Evolutionary conservation across 2,329 filamentous ascomycete genomes (phyloP).

Genomic region (Trichoderma sp.): DNA sequence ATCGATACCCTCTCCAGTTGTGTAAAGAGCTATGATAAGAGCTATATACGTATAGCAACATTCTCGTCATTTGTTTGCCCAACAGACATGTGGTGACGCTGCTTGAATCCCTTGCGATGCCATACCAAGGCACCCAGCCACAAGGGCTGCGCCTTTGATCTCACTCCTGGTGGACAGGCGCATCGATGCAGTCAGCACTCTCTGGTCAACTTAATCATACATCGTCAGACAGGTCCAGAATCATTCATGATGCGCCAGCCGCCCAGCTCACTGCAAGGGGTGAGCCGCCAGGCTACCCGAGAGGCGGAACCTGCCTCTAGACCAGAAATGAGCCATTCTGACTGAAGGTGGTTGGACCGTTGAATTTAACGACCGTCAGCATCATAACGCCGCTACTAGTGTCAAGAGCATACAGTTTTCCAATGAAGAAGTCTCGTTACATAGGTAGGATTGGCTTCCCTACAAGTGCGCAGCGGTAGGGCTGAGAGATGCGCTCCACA

Average conservation of each 20-base stretch:
- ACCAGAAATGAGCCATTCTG: not conserved
- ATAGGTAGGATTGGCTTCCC: slow-evolving; percentile 13
- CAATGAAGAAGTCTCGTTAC: not conserved
- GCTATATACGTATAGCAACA: not conserved
- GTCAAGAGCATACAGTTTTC: too few species aligned
- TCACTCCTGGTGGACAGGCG: slow-evolving; percentile 1
- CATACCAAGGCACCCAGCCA: not conserved
- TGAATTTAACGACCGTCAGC: not conserved
- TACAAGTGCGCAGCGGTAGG: not conserved
- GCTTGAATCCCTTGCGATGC: not conserved
- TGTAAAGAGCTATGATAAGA: not conserved
- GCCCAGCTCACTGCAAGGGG: not conserved
- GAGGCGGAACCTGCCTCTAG: not conserved
- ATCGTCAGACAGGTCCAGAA: not conserved
- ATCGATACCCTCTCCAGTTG: not conserved
- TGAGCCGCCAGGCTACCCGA: not conserved
- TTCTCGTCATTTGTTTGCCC: not conserved
- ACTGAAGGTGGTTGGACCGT: not conserved
- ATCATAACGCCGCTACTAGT: not conserved
- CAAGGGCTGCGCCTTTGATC: slow-evolving; percentile 4
- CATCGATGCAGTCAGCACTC: slow-evolving; percentile 17
- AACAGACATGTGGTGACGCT: not conserved
- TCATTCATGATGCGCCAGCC: not conserved
- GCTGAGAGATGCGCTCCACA: slow-evolving; percentile 14
- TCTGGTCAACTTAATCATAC: slow-evolving; percentile 9